Base-by-base conservation (phyloP, 805 yeast genomes). In the Spathaspora girioi region DNA sequence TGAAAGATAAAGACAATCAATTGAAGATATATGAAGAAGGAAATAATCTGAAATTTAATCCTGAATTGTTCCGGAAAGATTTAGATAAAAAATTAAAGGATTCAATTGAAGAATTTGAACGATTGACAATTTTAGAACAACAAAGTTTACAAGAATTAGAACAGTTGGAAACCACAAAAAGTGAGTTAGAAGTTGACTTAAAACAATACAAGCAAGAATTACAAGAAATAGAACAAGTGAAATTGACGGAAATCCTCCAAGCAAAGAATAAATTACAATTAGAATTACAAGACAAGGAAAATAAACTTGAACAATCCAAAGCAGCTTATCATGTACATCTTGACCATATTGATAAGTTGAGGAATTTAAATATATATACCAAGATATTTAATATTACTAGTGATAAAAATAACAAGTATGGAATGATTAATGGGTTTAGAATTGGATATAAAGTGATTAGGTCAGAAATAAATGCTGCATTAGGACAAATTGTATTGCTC, bases 391-490 rank as follows among this genome's bases (percentile, higher is more conserved):
- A 84, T 52, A 92, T 94, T 6, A 87, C 96, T 1, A 87, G 85
- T 56, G 89, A 88, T 54, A 55, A 59, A 9, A 53, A 61, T 17
- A 40, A 50, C 23, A 81, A 81, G 32, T 89, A 88, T 68, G 97
- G 96, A 0, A 86, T 94, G 1, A 93, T 92, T 31, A 92, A 92
- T 67, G 93, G 92, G 0, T 74, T 89, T 23, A 69, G 97, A 51
- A 65, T 93, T n/a, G 98, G 98, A 0, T 67, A 71, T 49, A 79
- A 77, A 53, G 88, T 92, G 0, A 86, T 96, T 1, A 90, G 96
- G 96, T 82, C 89, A 50, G 98, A 92, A 59, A 85, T 90, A 43
- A 92, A 91, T 63, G 94, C 96, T 1, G 97, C 96, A 0, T 69
- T 92, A 59, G 98, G 98, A 0, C 97, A 92, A 57, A 70, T 92